Base-by-base conservation (phyloP, 2,329 filamentous ascomycete genomes). In the Botrytis galanthina region DNA sequence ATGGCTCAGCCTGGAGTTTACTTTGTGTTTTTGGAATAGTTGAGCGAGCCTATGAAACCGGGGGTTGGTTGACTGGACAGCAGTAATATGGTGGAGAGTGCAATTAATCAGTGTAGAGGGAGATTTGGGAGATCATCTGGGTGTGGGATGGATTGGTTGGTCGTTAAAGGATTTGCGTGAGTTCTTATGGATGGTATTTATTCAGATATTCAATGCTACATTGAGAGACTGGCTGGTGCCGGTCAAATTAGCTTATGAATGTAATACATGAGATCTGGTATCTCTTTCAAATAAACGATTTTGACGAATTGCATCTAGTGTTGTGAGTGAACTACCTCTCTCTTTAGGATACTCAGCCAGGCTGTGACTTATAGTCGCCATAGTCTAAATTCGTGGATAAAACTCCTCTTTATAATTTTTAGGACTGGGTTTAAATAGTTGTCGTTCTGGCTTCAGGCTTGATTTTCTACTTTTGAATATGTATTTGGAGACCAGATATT, bases 331-430 rank as follows among this genome's bases (percentile, higher is more conserved):
- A 20, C 18, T 57, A 8, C 9, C 6, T 57, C 14, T 57, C 6
- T 32, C 14, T 32, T 20, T 32, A 29, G 1, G 29, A 3, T 51
- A n/a, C 10, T 0, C 32, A 18, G 6, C 32, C 1, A 57, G 7
- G 3, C 7, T 7, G 9, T 32, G 29, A 20, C 3, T 18, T 18
- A 4, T 10, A 0, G 32, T 57, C 3, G 16, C 1, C 2, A 16
- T 32, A 16, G 0, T 9, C 54, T 1, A 48, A 26, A 48, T 10
- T 48, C 8, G 8, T 22, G 46, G 46, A 4, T 42, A 16, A 42
- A 42, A 16, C 14, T 16, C 12, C 12, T 42, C 14, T 42, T 5
- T 42, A 4, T 42, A 1, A 42, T 42, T 14, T 42, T 16, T 16
- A 42, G 7, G 6, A 44, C 1, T 44, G 18, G 18, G 20, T 44